Conservation (phyloP, 495 filamentous ascomycete genomes). For the Lasiosphaeria miniovina region DNA sequence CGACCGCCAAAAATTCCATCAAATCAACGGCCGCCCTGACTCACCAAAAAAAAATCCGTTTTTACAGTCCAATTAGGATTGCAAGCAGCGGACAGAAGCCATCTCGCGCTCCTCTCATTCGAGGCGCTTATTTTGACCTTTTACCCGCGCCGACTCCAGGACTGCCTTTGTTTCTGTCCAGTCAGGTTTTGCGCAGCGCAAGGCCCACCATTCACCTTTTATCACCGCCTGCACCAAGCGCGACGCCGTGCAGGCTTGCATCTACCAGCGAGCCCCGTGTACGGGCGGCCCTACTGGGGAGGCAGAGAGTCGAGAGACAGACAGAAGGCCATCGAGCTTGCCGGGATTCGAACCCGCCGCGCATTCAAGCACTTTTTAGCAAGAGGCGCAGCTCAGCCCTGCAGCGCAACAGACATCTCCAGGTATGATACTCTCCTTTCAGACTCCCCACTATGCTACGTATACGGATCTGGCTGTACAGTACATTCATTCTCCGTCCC, state of each 20-base stretch:
- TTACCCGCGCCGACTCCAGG: constrained; percentile 13
- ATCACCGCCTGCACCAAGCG: not conserved
- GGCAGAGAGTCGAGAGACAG: too few relatives aligned
- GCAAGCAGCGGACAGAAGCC: constrained; percentile 4
- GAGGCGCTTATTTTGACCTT: constrained; percentile 15
- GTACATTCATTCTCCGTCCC: too few relatives aligned
- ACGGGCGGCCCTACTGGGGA: too few relatives aligned
- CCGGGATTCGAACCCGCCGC: not conserved
- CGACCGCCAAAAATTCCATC: constrained; percentile 23
- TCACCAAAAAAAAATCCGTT: constrained; percentile 18
- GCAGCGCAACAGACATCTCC: constrained; percentile 3
- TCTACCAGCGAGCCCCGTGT: too few relatives aligned
- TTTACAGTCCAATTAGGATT: constrained; percentile 34
- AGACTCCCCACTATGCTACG: too few relatives aligned
- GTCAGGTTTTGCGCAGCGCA: constrained; percentile 3
- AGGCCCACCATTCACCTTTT: constrained; percentile 9
- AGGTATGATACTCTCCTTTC: constrained; percentile 14
- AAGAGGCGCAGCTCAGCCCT: constrained; percentile 22
- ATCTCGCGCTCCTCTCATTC: constrained; percentile 18
- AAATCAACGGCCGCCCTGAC: constrained; percentile 35
- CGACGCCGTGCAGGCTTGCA: not conserved
- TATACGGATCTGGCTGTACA: too few relatives aligned
- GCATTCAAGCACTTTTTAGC: constrained; percentile 2
- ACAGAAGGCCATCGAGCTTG: too few relatives aligned
- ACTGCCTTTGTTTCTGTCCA: not conserved